phyloP scores from a whole-genome alignment of 306 rosid genomes.

The Medicago lupulina region DNA sequence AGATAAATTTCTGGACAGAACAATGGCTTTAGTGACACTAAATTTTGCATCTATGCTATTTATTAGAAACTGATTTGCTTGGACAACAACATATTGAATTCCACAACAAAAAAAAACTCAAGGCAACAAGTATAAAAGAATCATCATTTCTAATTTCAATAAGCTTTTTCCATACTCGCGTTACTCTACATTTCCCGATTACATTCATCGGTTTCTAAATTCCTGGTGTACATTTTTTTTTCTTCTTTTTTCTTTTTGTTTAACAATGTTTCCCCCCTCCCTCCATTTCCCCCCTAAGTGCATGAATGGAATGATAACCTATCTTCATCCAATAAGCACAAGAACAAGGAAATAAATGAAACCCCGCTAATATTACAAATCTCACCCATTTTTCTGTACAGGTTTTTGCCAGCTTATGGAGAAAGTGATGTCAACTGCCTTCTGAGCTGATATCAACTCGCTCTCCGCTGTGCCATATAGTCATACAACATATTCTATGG shows the following conservation, averaged over 20 bases:
- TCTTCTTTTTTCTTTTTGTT: conserved; percentile 39
- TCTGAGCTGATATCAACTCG: conserved; percentile 46
- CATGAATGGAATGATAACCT: conserved; percentile 53
- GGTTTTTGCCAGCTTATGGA: conserved; percentile 55
- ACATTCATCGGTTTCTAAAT: conserved; percentile 70
- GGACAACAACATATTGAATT: conserved; percentile 32
- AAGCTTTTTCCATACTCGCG: conserved; percentile 60
- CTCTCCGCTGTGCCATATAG: conserved; percentile 44
- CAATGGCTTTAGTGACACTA: background rate
- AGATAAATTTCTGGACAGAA: conserved; percentile 19
- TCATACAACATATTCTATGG: conserved; percentile 35
- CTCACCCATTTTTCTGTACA: conserved; percentile 90
- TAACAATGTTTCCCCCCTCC: conserved; percentile 38
- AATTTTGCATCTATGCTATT: conserved; percentile 23
- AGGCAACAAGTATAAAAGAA: conserved; percentile 59
- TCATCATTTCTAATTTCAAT: conserved; percentile 69
- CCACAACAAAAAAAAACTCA: conserved; percentile 16
- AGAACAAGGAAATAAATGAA: conserved; percentile 65
- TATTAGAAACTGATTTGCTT: conserved; percentile 18
- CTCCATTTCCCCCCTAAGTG: conserved; percentile 26
- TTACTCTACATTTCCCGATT: conserved; percentile 85
- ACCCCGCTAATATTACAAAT: conserved; percentile 78
- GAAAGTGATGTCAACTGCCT: conserved; percentile 47
- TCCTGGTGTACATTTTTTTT: conserved; percentile 54
- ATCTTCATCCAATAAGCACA: conserved; percentile 63